These are phyloP conservation scores for Cryptococcus jaspeensis DNA, from an alignment of 1,284 basidiomycete genomes.

Conservation along the genomic window DNA sequence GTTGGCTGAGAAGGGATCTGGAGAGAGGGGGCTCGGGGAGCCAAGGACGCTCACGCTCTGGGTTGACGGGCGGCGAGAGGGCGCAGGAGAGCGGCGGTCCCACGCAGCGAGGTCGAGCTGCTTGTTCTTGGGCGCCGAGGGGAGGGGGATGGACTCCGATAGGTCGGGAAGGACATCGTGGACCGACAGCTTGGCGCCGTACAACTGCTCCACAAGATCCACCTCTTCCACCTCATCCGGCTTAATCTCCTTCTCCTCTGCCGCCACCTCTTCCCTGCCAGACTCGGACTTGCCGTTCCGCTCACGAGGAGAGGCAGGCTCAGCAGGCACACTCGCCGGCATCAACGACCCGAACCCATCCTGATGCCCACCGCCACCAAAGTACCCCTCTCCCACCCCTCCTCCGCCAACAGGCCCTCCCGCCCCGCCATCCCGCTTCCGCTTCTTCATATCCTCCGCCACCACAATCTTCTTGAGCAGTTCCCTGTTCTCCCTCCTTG, in stretches of 20 bases:
- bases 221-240: slow-evolving; percentile 74
- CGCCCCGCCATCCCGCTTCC: slow-evolving; percentile 35
- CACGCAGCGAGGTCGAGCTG: slow-evolving; percentile 80
- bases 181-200: slow-evolving; percentile 71
- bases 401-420: not conserved
- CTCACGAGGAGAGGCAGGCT: not conserved
- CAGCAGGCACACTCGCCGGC: slow-evolving; percentile 16
- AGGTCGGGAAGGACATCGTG: slow-evolving; percentile 68
- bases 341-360: slow-evolving; percentile 27
- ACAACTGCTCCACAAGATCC: slow-evolving; percentile 90
- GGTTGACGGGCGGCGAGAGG: slow-evolving; percentile 25
- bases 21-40: slow-evolving; percentile 14
- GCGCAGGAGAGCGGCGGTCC: slow-evolving; percentile 46
- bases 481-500: slow-evolving; percentile 78
- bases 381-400: slow-evolving; percentile 4
- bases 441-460: slow-evolving; percentile 60
- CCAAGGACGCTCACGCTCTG: slow-evolving; percentile 3
- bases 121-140: slow-evolving; percentile 78
- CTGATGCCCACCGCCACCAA: not conserved
- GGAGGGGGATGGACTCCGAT: slow-evolving; percentile 74
- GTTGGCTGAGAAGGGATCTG: slow-evolving; percentile 10
- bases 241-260: slow-evolving; percentile 12
- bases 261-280: no score
- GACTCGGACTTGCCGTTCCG: no score
- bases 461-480: slow-evolving; percentile 76